Evolutionary conservation across 202 grass and related monocot genomes (phyloP), one percentile per base, ranked within the genome.

Genomic region (Thinopyrum obtusiflorum): DNA sequence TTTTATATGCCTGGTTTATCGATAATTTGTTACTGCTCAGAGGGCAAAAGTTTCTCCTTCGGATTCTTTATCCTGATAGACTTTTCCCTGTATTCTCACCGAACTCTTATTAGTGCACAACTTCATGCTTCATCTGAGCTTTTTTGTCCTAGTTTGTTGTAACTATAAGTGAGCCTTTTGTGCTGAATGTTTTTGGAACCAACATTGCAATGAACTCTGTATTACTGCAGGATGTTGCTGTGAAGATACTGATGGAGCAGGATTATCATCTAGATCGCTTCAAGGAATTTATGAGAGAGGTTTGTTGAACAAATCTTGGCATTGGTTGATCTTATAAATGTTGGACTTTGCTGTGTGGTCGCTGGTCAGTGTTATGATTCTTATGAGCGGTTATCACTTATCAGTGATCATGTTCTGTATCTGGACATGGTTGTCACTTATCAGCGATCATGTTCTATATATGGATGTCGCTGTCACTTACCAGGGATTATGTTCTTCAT

Each of bases 171-270:
- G 33, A 65, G 46, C 47, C 35, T 68, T 64, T 39, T 64, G 21
- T 37, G 14, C 27, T 29, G 32, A 63, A 57, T 78, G n/a, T 11
- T 90, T 17, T 67, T 84, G 17, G 35, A 26, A 21, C 86, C 25
- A 84, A 17, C 60, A 44, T 73, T 75, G 37, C 40, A 82, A 77
- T 62, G 4, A 66, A 74, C 28, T 88, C 47, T 80, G 49, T 85
- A 85, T 80, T 78, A 53, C 55, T 33, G 57, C 80, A 98, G 96
- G 96, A 98, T 91, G 93, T 98, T 91, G 96, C 93, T 39, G 96
- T 98, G 75, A 98, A 98, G 83, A 95, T 95, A 91, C 88, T 98
- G 20, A 98, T 98, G 86, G 96, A 98, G 83, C 96, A 98, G 85
- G 96, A 98, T 92, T 98, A 95, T 44, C 96, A 94, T 91, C 86